phyloP scores from a whole-genome alignment of 78 protist species.

The Dictyostelium brefeldianum region DNA sequence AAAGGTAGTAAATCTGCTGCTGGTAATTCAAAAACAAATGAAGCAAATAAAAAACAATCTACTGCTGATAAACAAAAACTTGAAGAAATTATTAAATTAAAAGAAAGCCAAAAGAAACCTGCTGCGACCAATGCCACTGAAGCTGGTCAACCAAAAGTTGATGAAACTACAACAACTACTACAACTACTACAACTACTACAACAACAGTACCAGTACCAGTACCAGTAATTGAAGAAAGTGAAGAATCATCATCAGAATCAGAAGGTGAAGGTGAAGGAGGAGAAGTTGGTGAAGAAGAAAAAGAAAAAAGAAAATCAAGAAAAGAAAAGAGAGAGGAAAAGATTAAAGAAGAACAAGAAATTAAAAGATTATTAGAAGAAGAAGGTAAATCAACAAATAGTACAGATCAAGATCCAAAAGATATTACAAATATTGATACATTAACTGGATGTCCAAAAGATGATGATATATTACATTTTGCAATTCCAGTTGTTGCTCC shows the following conservation, averaged over 20 bases:
- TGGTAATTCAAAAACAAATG: neutral
- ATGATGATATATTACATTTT: conserved; percentile 86
- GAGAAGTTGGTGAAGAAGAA: conserved; percentile 35
- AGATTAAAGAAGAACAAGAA: conserved; percentile 68
- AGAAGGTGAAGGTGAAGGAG: neutral
- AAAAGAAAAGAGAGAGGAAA: conserved; percentile 78
- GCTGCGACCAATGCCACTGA: neutral
- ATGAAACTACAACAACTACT: neutral
- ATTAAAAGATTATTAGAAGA: conserved; percentile 56
- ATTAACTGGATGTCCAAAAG: conserved; percentile 81
- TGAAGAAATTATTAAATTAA: conserved; percentile 19
- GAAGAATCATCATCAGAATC: conserved; percentile 26
- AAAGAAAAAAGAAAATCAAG: conserved; percentile 45
- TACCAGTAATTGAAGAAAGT: conserved; percentile 1
- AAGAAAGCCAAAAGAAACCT: conserved; percentile 7
- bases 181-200: neutral
- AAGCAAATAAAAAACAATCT: conserved; percentile 6
- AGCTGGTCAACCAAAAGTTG: neutral
- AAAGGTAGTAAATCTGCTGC: neutral
- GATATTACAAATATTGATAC: conserved; percentile 74
- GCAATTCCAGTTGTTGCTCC: conserved; percentile 95
- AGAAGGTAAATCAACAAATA: conserved; percentile 9
- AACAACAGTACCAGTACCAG: neutral
- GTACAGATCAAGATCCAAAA: conserved; percentile 50
- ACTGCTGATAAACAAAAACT: conserved; percentile 13